phyloP scores from a whole-genome alignment of 495 filamentous ascomycete genomes.

The Lasiosphaeria hispida region DNA sequence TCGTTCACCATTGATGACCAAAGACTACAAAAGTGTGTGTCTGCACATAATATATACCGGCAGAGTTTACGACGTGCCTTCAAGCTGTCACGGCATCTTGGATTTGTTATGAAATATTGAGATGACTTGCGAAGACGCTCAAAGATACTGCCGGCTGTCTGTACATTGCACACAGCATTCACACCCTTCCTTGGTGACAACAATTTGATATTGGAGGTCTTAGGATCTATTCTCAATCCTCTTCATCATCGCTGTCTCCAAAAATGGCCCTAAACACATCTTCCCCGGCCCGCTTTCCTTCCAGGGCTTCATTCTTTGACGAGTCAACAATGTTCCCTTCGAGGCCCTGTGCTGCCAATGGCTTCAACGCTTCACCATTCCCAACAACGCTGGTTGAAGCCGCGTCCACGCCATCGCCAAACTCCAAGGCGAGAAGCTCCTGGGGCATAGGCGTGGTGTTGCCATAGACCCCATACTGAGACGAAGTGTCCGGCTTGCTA shows the following conservation, averaged over 20 bases:
- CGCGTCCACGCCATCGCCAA: constrained; percentile 12
- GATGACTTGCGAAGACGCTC: no score
- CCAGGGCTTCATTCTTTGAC: constrained; percentile 82
- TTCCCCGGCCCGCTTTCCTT: constrained; percentile 76
- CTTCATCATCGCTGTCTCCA: constrained; percentile 79
- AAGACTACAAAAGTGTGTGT: no score
- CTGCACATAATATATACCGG: no score
- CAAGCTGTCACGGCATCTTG: no score
- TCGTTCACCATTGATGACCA: no score
- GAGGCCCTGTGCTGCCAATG: neutral
- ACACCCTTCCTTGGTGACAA: neutral
- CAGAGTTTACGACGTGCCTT: no score
- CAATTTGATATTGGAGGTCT: neutral
- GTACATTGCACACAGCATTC: neutral
- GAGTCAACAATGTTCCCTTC: constrained; percentile 64
- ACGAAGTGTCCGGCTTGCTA: constrained; percentile 32
- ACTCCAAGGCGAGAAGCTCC: constrained; percentile 14
- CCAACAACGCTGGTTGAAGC: constrained; percentile 2
- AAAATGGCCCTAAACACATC: constrained; percentile 95
- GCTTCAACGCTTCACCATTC: neutral
- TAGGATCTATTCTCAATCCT: constrained; percentile 27
- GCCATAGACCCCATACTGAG: constrained; percentile 29
- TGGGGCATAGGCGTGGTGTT: neutral
- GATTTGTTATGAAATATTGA: no score
- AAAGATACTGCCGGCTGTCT: no score